Conservation (phyloP, 148 eudicot genomes). For the Cornus controversa region DNA sequence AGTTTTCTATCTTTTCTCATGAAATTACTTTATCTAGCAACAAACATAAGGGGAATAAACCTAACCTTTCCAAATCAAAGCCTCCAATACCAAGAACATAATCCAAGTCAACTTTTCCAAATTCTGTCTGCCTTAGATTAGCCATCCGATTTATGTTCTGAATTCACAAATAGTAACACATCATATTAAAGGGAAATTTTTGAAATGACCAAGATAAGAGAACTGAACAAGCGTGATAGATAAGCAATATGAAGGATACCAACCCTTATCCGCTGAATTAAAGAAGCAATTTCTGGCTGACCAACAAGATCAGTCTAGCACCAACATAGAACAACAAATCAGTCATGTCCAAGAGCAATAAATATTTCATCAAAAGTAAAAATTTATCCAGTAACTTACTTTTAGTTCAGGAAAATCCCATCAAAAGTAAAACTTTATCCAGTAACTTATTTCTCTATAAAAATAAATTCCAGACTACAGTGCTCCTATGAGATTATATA, state of each 20-base stretch:
- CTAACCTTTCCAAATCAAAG: conserved; percentile 91
- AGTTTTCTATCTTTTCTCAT: not conserved
- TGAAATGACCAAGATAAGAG: not conserved
- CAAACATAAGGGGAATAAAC: conserved; percentile 4
- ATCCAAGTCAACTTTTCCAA: conserved; percentile 84
- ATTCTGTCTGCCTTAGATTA: conserved; percentile 63
- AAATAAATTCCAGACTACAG: not conserved
- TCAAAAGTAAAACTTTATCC: too few species aligned
- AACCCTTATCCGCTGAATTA: conserved; percentile 79
- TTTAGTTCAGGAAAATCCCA: not conserved
- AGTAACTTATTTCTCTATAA: too few species aligned
- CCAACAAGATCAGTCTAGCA: conserved; percentile 92
- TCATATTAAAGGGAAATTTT: not conserved
- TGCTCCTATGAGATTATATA: not conserved
- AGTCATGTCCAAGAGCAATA: conserved; percentile 4
- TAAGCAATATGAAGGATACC: conserved; percentile 20
- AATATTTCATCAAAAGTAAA: not conserved
- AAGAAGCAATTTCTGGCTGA: conserved; percentile 55
- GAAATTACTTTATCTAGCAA: not conserved
- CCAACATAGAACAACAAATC: conserved; percentile 14
- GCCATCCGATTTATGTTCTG: conserved; percentile 92
- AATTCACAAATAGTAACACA: conserved; percentile 8
- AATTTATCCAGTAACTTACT: not conserved
- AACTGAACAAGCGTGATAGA: not conserved
- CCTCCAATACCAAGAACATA: conserved; percentile 99